Evolutionary conservation across 1,284 basidiomycete species (phyloP), one percentile per base, ranked within the genome.

Genomic region (Flammula alnicola): DNA sequence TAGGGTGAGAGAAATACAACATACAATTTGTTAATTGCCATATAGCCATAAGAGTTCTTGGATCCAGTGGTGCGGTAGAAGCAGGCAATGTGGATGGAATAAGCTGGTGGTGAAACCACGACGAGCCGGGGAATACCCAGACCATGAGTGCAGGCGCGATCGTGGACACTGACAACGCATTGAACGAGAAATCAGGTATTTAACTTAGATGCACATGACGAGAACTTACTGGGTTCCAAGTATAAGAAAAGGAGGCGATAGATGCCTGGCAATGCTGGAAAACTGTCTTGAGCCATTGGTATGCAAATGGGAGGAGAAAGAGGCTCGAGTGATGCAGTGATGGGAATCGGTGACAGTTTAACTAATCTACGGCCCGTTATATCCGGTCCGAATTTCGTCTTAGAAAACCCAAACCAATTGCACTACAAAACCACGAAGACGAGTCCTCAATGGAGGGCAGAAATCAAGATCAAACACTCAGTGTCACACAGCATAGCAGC

Each of bases 11-110:
- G 23, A 39, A 11, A 9, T 6, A 29, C 5, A 11, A 65, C 76
- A 33, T 54, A 87, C 88, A 86, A 58, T 87, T 90, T 22, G 76
- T 81, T 6, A 91, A 72, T 61, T 91, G 88, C 77, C 80, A 83
- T 46, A 90, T 75, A 12, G 80, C 81, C 79, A 88, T 87, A n/a
- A 70, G 69, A 3, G 82, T 78, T 14, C 83, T 73, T 20, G 72
- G 58, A 47, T 87, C 81, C 46, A 81, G 56, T 6, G 67, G 51
- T 10, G 54, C 41, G 44, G 68, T 51, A 9, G 74, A 66, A 4
- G 63, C 54, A 9, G 74, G 64, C 5, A 59, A 54, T 5, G 60
- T 49, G 9, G 71, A 72, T 1, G 87, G 87, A 44, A 89, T 76
- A 50, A 90, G 78, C 58, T 86, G 76, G 59, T 83, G 75, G 63